phyloP scores from a whole-genome alignment of 2,329 filamentous ascomycete genomes.

The Penicillium sp. region DNA sequence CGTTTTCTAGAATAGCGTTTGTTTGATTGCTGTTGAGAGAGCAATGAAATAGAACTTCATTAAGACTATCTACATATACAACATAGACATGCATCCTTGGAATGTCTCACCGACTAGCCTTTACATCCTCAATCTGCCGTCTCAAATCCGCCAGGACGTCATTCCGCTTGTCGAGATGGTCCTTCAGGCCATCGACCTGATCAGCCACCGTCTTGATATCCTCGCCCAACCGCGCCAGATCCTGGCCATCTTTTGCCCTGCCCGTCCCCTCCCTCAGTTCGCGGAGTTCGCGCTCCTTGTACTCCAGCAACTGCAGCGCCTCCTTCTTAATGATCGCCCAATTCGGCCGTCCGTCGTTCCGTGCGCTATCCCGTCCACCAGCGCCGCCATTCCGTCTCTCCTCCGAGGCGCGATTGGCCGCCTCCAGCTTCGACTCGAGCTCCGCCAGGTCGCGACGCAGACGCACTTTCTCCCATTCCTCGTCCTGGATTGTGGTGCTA shows the following conservation, averaged over 20 bases:
- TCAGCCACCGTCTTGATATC: conserved; percentile 89
- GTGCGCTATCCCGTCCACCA: conserved; percentile 37
- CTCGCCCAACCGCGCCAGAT: conserved; percentile 72
- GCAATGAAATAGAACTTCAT: not conserved
- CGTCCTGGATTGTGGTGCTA: conserved; percentile 73
- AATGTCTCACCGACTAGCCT: conserved; percentile 45
- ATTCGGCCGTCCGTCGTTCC: conserved; percentile 69
- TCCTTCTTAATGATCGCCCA: conserved; percentile 92
- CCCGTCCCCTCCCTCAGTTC: conserved; percentile 60
- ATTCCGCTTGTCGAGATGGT: conserved; percentile 73
- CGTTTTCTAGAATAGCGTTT: too few relatives aligned
- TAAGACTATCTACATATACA: conserved; percentile 12
- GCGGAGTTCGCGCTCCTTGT: conserved; percentile 78
- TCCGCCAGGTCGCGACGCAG: conserved; percentile 89
- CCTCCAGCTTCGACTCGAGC: conserved; percentile 79
- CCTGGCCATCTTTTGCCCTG: conserved; percentile 60
- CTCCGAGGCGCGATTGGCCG: conserved; percentile 71
- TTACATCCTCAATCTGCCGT: conserved; percentile 83
- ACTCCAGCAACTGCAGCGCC: conserved; percentile 88
- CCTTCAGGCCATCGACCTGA: conserved; percentile 86
- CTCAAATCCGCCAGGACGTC: conserved; percentile 71
- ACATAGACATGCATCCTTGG: conserved; percentile 8
- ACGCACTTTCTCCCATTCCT: conserved; percentile 95
- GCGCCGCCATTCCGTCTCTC: conserved; percentile 49
- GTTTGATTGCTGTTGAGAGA: too few relatives aligned